phyloP scores from a whole-genome alignment of 129 eudicot species.

The Smallanthus sonchifolius region DNA sequence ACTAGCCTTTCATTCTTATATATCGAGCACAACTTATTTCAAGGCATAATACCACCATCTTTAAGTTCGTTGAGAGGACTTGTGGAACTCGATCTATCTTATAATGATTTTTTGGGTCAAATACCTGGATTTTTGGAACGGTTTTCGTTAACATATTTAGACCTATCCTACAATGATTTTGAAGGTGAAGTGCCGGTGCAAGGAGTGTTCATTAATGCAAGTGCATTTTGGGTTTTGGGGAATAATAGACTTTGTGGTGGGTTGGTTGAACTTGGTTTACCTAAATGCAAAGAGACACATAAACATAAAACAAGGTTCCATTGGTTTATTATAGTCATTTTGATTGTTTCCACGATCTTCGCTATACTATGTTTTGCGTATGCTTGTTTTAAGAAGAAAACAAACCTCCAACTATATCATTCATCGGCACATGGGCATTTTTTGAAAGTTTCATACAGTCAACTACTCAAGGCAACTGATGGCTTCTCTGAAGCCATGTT shows the following conservation, averaged over 20 bases:
- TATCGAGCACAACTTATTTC: constrained; percentile 1
- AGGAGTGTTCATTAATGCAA: constrained; percentile 26
- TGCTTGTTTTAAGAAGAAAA: constrained; percentile 3
- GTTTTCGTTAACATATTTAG: not conserved
- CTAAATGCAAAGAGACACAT: constrained; percentile 1
- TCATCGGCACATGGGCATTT: not conserved
- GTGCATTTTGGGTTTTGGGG: constrained; percentile 6
- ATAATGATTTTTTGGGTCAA: constrained; percentile 30
- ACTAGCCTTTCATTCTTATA: constrained; percentile 13
- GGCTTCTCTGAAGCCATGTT: constrained; percentile 26
- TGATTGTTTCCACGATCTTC: not conserved
- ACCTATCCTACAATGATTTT: constrained; percentile 35
- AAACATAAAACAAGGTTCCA: not conserved
- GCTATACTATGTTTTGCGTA: not conserved
- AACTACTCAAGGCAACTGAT: constrained; percentile 24
- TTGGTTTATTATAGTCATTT: not conserved
- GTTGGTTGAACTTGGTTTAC: constrained; percentile 19
- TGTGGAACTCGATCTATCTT: constrained; percentile 18
- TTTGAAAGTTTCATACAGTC: constrained; percentile 6
- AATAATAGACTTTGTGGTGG: constrained; percentile 42
- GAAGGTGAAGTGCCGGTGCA: constrained; percentile 24
- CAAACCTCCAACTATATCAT: not conserved
- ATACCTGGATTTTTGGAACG: constrained; percentile 22
- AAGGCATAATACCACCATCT: constrained; percentile 11
- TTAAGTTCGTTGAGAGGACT: constrained; percentile 24